Base-by-base conservation (phyloP, 164 flowering plant genomes). In the Vitis rotundifolia region DNA sequence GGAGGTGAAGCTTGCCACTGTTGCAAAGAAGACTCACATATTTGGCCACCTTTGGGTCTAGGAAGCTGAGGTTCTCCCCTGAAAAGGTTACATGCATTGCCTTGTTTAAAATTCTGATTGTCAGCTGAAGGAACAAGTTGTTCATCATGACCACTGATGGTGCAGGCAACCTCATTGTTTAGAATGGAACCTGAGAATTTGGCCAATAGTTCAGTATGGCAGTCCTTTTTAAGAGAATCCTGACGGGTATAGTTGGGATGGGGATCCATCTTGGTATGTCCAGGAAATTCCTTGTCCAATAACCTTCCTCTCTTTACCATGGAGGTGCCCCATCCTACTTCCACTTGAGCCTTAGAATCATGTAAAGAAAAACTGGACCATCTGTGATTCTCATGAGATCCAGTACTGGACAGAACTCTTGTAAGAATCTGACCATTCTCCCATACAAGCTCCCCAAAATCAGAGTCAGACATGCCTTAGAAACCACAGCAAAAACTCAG, bases 371-470 rank as follows among this genome's bases (percentile, higher is more conserved):
- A 2, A 16, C 59, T 7, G 59, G 9, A 1, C 61, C 37, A 53
- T 12, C 58, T 11, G 16, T 63, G 37, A 56, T 16, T 52, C 37
- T 48, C 59, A 28, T 29, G 64, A 64, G 60, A 59, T 16, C 44
- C 44, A 37, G 22, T 22, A 59, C 14, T 58, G 37, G 70, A 37
- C 11, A 12, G 16, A 22, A 53, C 68, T 50, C 74, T 67, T n/a
- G 26, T 14, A 16, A 51, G 55, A 68, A 76, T 3, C 57, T 59
- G 69, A 44, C 79, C 75, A 68, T 71, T 54, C 63, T 71, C 75
- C 72, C 79, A 71, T 11, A 71, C 69, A 13, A 76, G 65, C 68
- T 71, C 79, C 26, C 3, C 31, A 56, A 50, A 51, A 22, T 63
- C 79, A 54, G 26, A 8, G 47, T 64, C 57, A 59, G 16, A 1